These are phyloP conservation scores for Solanum chmielewskii DNA, from an alignment of 257 asterid species.

Conservation along the genomic window DNA sequence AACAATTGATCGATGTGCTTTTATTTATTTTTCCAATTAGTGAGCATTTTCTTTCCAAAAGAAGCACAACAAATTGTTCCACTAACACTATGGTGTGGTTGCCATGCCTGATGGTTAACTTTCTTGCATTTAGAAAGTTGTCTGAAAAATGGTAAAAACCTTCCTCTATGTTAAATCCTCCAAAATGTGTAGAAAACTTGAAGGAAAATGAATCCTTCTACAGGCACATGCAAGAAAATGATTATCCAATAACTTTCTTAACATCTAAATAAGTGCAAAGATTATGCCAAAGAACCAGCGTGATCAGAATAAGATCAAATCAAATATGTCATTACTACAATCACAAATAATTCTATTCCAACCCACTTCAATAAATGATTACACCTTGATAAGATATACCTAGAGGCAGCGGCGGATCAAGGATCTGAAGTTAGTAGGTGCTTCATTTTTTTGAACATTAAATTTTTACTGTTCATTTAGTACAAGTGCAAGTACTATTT, in stretches of 20 bases:
- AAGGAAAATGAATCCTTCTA: background rate
- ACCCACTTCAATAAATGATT: background rate
- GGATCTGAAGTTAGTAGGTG: background rate
- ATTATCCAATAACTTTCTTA: background rate
- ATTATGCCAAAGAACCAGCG: background rate
- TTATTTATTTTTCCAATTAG: background rate
- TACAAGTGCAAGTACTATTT: background rate
- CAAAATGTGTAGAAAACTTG: background rate
- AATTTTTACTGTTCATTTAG: background rate
- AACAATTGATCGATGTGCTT: background rate
- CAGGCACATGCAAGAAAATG: background rate
- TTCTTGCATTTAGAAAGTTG: background rate
- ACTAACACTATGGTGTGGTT: background rate
- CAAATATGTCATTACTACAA: background rate
- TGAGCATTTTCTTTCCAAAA: background rate
- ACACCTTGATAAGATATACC: background rate
- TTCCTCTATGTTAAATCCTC: background rate
- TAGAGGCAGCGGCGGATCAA: background rate
- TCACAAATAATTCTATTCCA: background rate
- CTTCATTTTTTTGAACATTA: background rate
- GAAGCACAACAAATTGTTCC: background rate
- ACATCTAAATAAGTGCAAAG: background rate
- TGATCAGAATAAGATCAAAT: background rate
- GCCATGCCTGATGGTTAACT: background rate
- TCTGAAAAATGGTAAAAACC: background rate